Conservation (phyloP, 2,329 filamentous ascomycete species). For the Fusarium poae region DNA sequence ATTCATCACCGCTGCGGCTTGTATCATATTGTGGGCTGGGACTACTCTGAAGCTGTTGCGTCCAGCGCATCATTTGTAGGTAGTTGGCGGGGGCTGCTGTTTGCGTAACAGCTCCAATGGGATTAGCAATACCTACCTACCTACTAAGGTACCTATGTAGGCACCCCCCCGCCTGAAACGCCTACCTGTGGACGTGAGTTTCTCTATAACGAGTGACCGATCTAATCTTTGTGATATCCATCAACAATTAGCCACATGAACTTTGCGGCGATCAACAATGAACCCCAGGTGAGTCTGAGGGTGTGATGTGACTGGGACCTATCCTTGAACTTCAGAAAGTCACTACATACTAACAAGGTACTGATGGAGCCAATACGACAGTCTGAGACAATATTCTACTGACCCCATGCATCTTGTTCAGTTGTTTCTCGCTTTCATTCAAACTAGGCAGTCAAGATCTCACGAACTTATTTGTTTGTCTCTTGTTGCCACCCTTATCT, state of each 20-base stretch:
- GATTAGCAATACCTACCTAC: too few relatives aligned
- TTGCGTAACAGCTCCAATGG: conserved; percentile 6
- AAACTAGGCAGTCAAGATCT: conserved; percentile 3
- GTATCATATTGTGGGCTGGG: not conserved
- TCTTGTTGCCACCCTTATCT: not conserved
- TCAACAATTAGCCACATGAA: too few relatives aligned
- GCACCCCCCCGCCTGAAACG: too few relatives aligned
- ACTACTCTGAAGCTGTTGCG: conserved; percentile 5
- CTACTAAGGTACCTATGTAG: too few relatives aligned
- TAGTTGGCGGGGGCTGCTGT: not conserved
- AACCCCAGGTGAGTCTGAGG: conserved; percentile 48
- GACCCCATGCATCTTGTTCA: not conserved
- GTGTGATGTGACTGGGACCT: conserved; percentile 74
- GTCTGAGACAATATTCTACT: conserved; percentile 69
- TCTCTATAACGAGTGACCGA: too few relatives aligned
- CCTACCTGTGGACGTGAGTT: too few relatives aligned
- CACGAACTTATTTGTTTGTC: not conserved
- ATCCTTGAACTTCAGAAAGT: not conserved
- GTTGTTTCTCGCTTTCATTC: conserved; percentile 3
- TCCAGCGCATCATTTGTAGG: not conserved
- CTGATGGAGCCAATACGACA: conserved; percentile 71
- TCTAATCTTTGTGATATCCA: not conserved
- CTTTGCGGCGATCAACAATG: conserved; percentile 9
- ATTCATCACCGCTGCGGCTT: too few relatives aligned
- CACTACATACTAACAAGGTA: conserved; percentile 66